Evolutionary conservation across 257 asterid genomes (phyloP), one percentile per base, ranked within the genome.

Genomic region (Avicennia marina): DNA sequence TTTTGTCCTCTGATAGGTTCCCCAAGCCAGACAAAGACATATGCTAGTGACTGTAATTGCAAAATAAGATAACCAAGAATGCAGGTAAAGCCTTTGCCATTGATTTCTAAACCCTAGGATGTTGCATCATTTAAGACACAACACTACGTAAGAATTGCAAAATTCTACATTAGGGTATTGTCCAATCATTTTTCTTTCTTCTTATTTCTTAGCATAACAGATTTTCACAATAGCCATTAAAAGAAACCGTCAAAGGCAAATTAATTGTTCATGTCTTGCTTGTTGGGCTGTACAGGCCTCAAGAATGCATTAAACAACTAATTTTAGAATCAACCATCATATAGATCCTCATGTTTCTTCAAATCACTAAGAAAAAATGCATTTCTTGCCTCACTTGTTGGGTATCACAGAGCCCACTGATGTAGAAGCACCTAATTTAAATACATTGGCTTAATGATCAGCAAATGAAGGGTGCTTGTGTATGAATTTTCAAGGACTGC

Each of bases 11-110:
- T 22, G 29, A 49, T 31, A 46, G 46, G n/a, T 26, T 53, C 62
- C 40, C 49, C 38, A 49, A 42, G 64, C 60, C 29, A 62, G 50
- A 42, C 42, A 8, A 55, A 31, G 55, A 19, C 33, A 46, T n/a
- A n/a, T 18, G 36, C 53, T 44, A 42, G 46, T 32, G 56, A 42
- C 53, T 29, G 38, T 42, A 53, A 24, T 34, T 45, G 32, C 57
- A 46, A 52, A 46, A 45, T 42, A 56, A 26, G 26, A n/a, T n/a
- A n/a, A n/a, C n/a, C n/a, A n/a, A n/a, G n/a, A n/a, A n/a, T 9
- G 31, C 42, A 58, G 63, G 53, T 26, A n/a, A n/a, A n/a, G n/a
- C 34, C n/a, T 13, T 43, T 20, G n/a, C 41, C 52, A 47, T 41
- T 34, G 19, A n/a, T n/a, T n/a, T n/a, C n/a, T n/a, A 42, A 11